These are phyloP conservation scores for Aspergillus persii DNA, from an alignment of 2,329 filamentous ascomycete genomes.

Conservation along the genomic window DNA sequence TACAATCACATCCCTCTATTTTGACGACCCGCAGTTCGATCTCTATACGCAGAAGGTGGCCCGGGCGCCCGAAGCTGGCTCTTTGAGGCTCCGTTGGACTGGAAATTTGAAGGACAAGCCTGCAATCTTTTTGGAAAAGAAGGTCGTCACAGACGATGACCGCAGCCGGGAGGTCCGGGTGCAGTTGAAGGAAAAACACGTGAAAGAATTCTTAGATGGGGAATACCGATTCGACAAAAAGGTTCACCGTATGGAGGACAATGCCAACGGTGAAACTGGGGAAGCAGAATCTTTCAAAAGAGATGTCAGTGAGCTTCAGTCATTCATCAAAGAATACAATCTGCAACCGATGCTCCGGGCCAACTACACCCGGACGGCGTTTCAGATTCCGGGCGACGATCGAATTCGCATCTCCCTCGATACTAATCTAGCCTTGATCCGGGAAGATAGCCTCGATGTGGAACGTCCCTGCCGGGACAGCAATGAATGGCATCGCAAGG, in stretches of 20 bases:
- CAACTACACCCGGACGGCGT: constrained; percentile 91
- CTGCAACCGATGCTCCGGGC: constrained; percentile 84
- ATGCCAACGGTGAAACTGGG: constrained; percentile 65
- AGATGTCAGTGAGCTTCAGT: constrained; percentile 73
- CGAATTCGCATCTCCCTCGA: constrained; percentile 90
- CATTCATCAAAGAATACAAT: constrained; percentile 72
- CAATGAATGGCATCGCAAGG: constrained; percentile 82
- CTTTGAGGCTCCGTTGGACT: constrained; percentile 86
- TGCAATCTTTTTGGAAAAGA: constrained; percentile 84
- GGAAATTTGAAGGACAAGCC: constrained; percentile 76
- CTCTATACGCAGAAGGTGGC: constrained; percentile 85
- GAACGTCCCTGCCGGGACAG: constrained; percentile 87
- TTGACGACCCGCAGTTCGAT: constrained; percentile 82
- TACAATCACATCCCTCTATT: constrained; percentile 92
- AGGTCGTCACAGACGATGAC: constrained; percentile 74
- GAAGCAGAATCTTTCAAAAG: constrained; percentile 68
- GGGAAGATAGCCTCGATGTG: constrained; percentile 69
- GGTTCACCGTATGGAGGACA: constrained; percentile 76
- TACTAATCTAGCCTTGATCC: constrained; percentile 84
- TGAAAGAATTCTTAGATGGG: constrained; percentile 80
- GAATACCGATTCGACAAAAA: constrained; percentile 92
- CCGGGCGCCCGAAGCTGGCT: constrained; percentile 70
- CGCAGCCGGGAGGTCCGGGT: constrained; percentile 77
- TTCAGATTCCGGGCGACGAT: constrained; percentile 92
- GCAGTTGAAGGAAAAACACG: constrained; percentile 88